phyloP scores from a whole-genome alignment of 805 yeast genomes.

The Candida sonorensis region DNA sequence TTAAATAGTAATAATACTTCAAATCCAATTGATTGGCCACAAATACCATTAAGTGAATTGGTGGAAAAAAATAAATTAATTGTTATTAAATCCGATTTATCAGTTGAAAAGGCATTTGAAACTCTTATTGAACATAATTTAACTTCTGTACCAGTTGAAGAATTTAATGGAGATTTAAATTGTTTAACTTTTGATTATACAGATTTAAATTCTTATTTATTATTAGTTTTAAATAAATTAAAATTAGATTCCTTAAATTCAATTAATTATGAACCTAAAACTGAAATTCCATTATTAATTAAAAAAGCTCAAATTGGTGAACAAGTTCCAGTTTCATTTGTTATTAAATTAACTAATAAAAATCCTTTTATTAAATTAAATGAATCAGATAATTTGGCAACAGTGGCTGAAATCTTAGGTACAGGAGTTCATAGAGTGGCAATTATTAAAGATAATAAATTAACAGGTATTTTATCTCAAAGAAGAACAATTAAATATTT shows the following conservation, averaged over 20 bases:
- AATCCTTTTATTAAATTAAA: constrained; percentile 80
- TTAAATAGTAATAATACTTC: constrained; percentile 20
- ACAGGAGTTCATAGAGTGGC: constrained; percentile 94
- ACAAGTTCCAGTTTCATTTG: constrained; percentile 87
- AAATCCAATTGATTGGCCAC: constrained; percentile 54
- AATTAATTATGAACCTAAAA: constrained; percentile 27
- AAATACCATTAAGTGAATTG: constrained; percentile 62
- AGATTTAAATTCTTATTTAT: constrained; percentile 79
- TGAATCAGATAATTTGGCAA: constrained; percentile 59
- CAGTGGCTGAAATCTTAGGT: constrained; percentile 84
- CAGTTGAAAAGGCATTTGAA: constrained; percentile 88
- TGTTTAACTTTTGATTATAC: constrained; percentile 88
- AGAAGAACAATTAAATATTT: constrained; percentile 76
- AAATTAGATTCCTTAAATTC: constrained; percentile 31
- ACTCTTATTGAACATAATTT: constrained; percentile 63
- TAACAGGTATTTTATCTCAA: constrained; percentile 85
- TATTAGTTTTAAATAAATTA: constrained; percentile 74
- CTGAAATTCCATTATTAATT: constrained; percentile 36
- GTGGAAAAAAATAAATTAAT: constrained; percentile 75
- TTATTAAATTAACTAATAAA: constrained; percentile 76
- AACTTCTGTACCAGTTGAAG: constrained; percentile 80
- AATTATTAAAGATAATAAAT: constrained; percentile 46
- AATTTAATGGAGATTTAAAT: constrained; percentile 47
- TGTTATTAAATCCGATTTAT: constrained; percentile 53
- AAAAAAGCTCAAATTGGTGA: constrained; percentile 75